Evolutionary conservation across 163 green algal species (phyloP), one percentile per base, ranked within the genome.

Genomic region (Scenedesmus sp.): DNA sequence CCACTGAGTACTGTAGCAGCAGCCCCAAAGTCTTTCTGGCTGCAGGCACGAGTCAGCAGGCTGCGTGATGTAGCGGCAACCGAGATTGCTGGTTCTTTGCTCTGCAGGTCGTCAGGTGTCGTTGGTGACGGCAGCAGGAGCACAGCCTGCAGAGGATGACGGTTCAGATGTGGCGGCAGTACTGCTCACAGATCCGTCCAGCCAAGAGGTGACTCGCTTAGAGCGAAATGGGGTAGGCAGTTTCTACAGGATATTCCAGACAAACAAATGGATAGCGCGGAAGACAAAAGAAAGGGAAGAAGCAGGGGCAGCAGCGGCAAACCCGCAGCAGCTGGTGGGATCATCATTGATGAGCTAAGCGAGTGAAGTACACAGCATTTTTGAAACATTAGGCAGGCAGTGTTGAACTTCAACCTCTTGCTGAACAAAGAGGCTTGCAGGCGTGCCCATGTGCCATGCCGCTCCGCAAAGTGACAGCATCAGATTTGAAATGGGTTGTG

Each of bases 231-330:
- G 92, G 0, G 81, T 88, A 24, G 94, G 95, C 85, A 82, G 85
- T 49, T 97, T 96, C 92, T 97, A 90, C 87, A 56, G 59, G 59
- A 22, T 96, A 12, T 97, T 96, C 84, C 96, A 98, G 86, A 92
- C 94, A 79, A 98, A 98, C 93, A 98, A 98, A 92, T 98, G 96
- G 95, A 30, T 79, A 46, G 68, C 81, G 0, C 85, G 76, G 65
- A 94, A 94, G 76, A 44, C 92, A 76, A 88, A 94, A 85, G 85
- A 95, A 86, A 42, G 49, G 40, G 89, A 70, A 56, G 91, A 88
- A 73, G 30, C 88, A 91, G n/a, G 93, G 80, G 81, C 92, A 91
- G 90, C 79, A 86, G 73, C 80, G 44, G 83, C 72, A 46, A 42
- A 44, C 59, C 46, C 81, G 40, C 43, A 84, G 78, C 40, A 49